These are phyloP conservation scores for Colletotrichum neosansevieriae DNA, from an alignment of 2,329 filamentous ascomycete genomes.

Conservation along the genomic window DNA sequence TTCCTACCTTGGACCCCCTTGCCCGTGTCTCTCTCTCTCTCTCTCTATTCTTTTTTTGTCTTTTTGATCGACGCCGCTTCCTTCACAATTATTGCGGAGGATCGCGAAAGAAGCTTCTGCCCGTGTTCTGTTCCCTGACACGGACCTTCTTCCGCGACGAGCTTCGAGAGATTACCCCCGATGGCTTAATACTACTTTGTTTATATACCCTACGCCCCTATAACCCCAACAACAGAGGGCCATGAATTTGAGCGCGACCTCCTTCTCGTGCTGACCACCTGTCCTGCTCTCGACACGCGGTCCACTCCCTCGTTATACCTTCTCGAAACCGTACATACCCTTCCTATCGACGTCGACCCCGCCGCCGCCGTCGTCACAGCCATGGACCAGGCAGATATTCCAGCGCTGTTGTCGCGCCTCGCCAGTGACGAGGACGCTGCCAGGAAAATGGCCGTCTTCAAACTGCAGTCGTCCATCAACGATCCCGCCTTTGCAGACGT, in stretches of 20 bases:
- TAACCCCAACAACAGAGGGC: slow-evolving; percentile 16
- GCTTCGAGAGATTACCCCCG: slow-evolving; percentile 20
- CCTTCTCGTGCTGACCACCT: slow-evolving; percentile 32
- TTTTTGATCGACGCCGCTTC: slow-evolving; percentile 19
- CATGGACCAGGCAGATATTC: slow-evolving; percentile 77
- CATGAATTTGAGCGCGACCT: slow-evolving; percentile 31
- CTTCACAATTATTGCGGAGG: slow-evolving; percentile 6
- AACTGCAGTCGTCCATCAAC: slow-evolving; percentile 93
- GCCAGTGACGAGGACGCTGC: slow-evolving; percentile 85
- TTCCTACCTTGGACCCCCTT: neutral
- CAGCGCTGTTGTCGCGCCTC: slow-evolving; percentile 72
- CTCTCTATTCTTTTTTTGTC: slow-evolving; percentile 31
- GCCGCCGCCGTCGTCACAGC: slow-evolving; percentile 37
- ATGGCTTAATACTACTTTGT: slow-evolving; percentile 16
- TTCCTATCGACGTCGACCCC: slow-evolving; percentile 1
- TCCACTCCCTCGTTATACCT: slow-evolving; percentile 11
- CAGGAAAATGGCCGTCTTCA: slow-evolving; percentile 99
- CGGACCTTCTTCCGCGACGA: slow-evolving; percentile 24
- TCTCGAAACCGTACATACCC: slow-evolving; percentile 17
- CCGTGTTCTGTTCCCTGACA: slow-evolving; percentile 28
- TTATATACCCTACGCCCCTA: slow-evolving; percentile 16
- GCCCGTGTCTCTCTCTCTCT: neutral
- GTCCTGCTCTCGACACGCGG: slow-evolving; percentile 18
- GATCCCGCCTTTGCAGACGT: slow-evolving; percentile 97
- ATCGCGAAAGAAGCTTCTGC: slow-evolving; percentile 31